Conservation (phyloP, 371 early-diverging fungal genomes). For the Mucor ambiguus region DNA sequence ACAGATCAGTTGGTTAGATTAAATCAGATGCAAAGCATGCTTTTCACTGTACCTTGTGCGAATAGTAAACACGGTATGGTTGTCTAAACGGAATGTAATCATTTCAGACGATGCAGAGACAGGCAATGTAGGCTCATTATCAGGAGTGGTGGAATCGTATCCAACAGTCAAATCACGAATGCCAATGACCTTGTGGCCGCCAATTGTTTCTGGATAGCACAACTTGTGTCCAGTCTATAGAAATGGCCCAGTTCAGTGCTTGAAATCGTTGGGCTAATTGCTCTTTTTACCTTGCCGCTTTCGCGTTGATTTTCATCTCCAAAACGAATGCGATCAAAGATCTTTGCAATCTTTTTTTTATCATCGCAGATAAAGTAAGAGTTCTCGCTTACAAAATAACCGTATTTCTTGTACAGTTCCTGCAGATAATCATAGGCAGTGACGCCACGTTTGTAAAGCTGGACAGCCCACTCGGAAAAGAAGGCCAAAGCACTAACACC, state of each 20-base stretch:
- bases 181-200: conserved; percentile 65
- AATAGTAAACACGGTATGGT: conserved; percentile 73
- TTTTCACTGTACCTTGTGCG: conserved; percentile 59
- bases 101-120: conserved; percentile 85
- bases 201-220: conserved; percentile 75
- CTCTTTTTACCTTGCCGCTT: background rate
- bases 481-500: conserved; percentile 83
- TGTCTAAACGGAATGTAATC: conserved; percentile 87
- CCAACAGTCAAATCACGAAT: conserved; percentile 91
- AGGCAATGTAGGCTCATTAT: conserved; percentile 72
- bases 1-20: conserved; percentile 9
- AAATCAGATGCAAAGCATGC: background rate
- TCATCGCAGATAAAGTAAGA: conserved; percentile 89
- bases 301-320: conserved; percentile 44
- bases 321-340: conserved; percentile 85
- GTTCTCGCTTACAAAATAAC: conserved; percentile 85
- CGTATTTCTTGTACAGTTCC: conserved; percentile 80
- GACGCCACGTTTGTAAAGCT: conserved; percentile 64
- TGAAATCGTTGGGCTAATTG: background rate
- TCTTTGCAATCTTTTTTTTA: conserved; percentile 62
- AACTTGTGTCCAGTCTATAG: conserved; percentile 42
- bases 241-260: background rate
- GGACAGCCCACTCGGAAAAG: conserved; percentile 81
- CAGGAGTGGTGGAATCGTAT: conserved; percentile 75
- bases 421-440: conserved; percentile 71